Evolutionary conservation across 345 rosid species (phyloP), one percentile per base, ranked within the genome.

Genomic region (Euclidium syriacum): DNA sequence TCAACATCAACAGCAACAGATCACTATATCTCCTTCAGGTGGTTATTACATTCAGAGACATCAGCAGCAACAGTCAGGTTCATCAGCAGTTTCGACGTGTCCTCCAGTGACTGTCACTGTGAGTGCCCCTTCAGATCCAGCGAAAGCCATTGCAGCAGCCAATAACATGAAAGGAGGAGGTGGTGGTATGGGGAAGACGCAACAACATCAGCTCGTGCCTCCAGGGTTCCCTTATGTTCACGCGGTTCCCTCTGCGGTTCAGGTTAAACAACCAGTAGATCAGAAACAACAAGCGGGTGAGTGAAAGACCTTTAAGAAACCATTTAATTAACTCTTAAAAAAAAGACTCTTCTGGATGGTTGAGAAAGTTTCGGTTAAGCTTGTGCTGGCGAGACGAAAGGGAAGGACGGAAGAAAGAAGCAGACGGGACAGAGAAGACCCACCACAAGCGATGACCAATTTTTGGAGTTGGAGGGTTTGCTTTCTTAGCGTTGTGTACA

Each of bases 231-330:
- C 87, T 2, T 74, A 83, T 35, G 80, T 76, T 3, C 88, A 85
- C 27, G 49, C 87, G 25, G 84, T 80, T 42, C 81, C 85, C 2
- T 48, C 72, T 18, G 80, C 76, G 2, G 94, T 78, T 56, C 99
- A 83, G 78, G 90, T 80, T 58, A 94, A 90, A 68, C 86, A 90
- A 68, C 86, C 88, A 4, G 80, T 90, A 11, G 95, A 94, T 70
- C 90, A 90, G 73, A 90, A 87, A 51, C 95, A 87, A 61, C 92
- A 88, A 25, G 85, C 87, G 16, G 97, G 91, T 70, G 91, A 89
- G 76, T 92, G 81, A 85, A 75, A 60, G 11, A 43, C 12, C 44
- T 19, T 2, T 6, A 14, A 29, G n/a, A 53, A 22, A 9, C 46
- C 38, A 22, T 46, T 62, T 44, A 16, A 18, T 49, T 22, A 54